phyloP scores from a whole-genome alignment of 495 filamentous ascomycete genomes.

The Letharia lupina region DNA sequence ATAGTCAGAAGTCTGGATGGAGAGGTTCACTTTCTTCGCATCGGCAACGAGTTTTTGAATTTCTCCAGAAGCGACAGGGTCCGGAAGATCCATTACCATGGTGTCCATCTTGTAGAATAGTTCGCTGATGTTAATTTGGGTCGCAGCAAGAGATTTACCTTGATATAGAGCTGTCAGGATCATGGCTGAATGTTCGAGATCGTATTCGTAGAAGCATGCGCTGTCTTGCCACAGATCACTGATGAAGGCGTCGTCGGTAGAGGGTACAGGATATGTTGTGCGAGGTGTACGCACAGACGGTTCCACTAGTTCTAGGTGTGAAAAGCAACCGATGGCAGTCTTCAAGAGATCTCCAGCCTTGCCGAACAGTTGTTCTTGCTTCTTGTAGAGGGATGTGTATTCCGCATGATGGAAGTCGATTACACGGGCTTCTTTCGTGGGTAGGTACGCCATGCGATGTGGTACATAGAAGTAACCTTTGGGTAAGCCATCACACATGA shows the following conservation, averaged over 20 bases:
- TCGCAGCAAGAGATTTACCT: not conserved
- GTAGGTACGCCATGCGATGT: not conserved
- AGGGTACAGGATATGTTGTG: not conserved
- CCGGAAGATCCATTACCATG: not conserved
- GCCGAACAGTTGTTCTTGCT: not conserved
- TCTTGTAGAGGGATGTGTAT: not conserved
- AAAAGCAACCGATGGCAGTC: not conserved
- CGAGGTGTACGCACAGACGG: not conserved
- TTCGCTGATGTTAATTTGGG: not conserved
- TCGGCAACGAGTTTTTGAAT: not conserved
- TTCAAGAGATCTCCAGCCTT: not conserved
- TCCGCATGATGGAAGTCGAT: not conserved
- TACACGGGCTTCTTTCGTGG: not conserved
- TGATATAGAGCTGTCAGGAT: not conserved
- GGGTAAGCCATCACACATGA: too few species aligned
- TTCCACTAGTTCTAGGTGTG: not conserved
- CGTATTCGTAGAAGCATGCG: not conserved
- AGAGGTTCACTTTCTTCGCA: not conserved
- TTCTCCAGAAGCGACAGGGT: too few species aligned
- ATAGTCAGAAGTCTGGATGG: not conserved
- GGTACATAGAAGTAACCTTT: too few species aligned
- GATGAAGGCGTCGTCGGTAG: not conserved
- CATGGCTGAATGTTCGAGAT: not conserved
- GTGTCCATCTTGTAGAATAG: not conserved
- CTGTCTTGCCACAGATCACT: not conserved